Base-by-base conservation (phyloP, 495 filamentous ascomycete genomes). In the Recurvomyces mirabilis region DNA sequence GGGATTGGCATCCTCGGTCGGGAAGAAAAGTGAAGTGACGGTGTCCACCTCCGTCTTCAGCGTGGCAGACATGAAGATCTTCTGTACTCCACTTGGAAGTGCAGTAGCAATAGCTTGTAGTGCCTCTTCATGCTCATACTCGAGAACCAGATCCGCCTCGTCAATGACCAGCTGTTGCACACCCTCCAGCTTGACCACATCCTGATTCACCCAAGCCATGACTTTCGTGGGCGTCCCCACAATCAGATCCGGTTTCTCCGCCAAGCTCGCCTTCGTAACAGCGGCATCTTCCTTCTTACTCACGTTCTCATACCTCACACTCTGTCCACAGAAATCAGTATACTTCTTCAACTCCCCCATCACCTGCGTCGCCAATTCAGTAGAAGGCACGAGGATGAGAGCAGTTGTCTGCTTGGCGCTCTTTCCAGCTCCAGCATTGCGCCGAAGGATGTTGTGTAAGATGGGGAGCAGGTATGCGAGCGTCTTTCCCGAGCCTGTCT, bases 401-500 rank as follows among this genome's bases (percentile, higher is more conserved):
- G 77, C 82, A 11, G 82, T 67, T 1, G 68, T 77, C 18, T 47
- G 23, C 37, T 52, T 63, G 21, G 43, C 22, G 19, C 13, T 21
- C 26, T 37, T 52, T 35, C 7, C 12, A 6, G 31, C 30, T 6
- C 24, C 23, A 20, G 37, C 17, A 67, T 94, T 94, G 40, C 72
- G 73, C 54, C 77, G 78, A 10, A 98, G 70, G 40, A 94, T 84
- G 18, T 71, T 68, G 51, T 93, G 81, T 29, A 96, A 64, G 29
- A 94, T 72, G 1, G 91, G 91, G 20, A 96, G 72, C n/a, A 94
- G 69, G 63, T 98, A 98, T 39, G 91, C 91, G n/a, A 84, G 83
- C 4, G 91, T 98, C 66, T 98, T 98, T 35, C 91, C 89, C 15
- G 87, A 91, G 21, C 88, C 88, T 15, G 88, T 95, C 63, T 87